Percentiles rank a stretch among this genome's conserved stretches.
phyloP scores from a whole-genome alignment of 805 yeast genomes.

The Millerozyma acaciae region DNA sequence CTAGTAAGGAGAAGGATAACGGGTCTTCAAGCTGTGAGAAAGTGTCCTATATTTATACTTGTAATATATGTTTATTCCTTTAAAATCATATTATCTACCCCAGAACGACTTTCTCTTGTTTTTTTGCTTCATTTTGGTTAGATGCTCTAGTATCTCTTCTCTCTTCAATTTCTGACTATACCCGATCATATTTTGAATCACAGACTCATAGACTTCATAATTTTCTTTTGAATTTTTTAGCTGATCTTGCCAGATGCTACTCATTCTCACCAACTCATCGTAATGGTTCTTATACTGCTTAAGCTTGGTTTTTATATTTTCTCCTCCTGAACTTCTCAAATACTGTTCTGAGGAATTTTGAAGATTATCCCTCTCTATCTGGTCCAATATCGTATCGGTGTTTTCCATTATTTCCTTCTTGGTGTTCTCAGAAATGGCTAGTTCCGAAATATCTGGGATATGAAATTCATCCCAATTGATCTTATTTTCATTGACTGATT shows the following conservation, averaged over 20 bases:
- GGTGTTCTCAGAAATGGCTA: constrained; percentile 27
- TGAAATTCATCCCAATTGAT: constrained; percentile 33
- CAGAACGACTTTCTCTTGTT: constrained; percentile 12
- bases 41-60: no score
- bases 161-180: constrained; percentile 79
- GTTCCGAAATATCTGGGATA: constrained; percentile 31
- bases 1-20: no score
- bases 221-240: constrained; percentile 52
- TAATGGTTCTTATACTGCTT: constrained; percentile 27
- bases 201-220: constrained; percentile 75
- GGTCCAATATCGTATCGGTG: constrained; percentile 24
- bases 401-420: constrained; percentile 20
- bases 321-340: constrained; percentile 18
- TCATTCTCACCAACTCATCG: constrained; percentile 21
- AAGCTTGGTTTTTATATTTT: constrained; percentile 26
- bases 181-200: constrained; percentile 86
- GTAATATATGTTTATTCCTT: no score
- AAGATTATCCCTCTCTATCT: constrained; percentile 32
- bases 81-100: no score
- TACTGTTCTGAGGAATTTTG: constrained; percentile 25
- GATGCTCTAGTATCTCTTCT: constrained; percentile 33
- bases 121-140: constrained; percentile 25
- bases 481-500: constrained; percentile 24
- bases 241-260: constrained; percentile 50
- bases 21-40: no score